phyloP scores from a whole-genome alignment of 768 basidiomycete species.

The Lactifluus echinatus region DNA sequence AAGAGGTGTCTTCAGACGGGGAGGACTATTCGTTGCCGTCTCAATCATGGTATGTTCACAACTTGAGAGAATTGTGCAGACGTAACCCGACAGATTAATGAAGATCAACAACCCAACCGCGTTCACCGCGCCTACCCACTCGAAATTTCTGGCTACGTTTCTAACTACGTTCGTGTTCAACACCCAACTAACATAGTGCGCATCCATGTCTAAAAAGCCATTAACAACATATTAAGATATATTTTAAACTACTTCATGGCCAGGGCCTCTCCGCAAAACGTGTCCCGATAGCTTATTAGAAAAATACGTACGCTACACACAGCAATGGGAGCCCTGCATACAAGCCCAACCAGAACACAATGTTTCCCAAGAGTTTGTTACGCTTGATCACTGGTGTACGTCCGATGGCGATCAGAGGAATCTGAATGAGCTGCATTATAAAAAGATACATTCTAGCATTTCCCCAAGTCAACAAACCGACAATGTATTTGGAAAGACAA shows the following conservation, averaged over 20 bases:
- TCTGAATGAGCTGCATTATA: slow-evolving; percentile 67
- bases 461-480: background rate
- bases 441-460: slow-evolving; percentile 73
- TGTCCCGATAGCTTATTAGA: slow-evolving; percentile 27
- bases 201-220: background rate
- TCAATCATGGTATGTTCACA: background rate
- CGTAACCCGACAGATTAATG: background rate
- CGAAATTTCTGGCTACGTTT: no score
- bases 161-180: background rate
- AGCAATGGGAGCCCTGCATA: slow-evolving; percentile 90
- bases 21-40: no score
- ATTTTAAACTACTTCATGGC: background rate
- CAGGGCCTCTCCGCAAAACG: background rate
- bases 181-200: no score
- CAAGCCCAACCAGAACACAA: slow-evolving; percentile 92
- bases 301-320: slow-evolving; percentile 65
- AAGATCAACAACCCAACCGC: background rate
- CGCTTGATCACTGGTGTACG: slow-evolving; percentile 67
- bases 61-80: background rate
- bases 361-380: slow-evolving; percentile 74
- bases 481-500: background rate
- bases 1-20: no score
- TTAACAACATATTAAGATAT: background rate
- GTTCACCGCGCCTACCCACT: no score
- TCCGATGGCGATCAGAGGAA: slow-evolving; percentile 82